These are phyloP conservation scores for Nasturtium officinale DNA, from an alignment of 345 rosid genomes.

Conservation along the genomic window DNA sequence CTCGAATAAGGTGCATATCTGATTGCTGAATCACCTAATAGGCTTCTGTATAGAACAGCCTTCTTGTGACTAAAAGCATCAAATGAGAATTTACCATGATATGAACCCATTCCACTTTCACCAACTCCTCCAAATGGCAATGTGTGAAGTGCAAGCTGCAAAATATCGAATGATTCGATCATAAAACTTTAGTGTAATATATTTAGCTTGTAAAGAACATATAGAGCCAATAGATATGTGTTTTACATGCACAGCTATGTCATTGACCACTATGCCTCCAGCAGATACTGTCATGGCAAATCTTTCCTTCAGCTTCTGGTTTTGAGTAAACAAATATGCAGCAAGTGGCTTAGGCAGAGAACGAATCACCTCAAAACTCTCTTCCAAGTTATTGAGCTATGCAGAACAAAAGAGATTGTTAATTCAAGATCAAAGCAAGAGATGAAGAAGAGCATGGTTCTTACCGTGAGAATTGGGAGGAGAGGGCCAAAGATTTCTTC, in stretches of 20 bases:
- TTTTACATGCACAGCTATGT: conserved; percentile 78
- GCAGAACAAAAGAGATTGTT: conserved; percentile 11
- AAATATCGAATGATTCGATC: not conserved
- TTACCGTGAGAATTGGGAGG: conserved; percentile 81
- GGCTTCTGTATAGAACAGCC: conserved; percentile 73
- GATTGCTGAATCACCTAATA: conserved; percentile 58
- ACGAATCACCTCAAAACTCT: conserved; percentile 68
- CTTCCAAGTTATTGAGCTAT: conserved; percentile 83
- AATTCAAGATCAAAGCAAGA: not conserved
- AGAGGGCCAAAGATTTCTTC: conserved; percentile 98
- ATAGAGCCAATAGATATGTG: conserved; percentile 15
- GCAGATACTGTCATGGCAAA: conserved; percentile 75
- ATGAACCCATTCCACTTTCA: conserved; percentile 87
- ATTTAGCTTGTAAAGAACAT: not conserved
- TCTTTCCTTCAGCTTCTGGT: conserved; percentile 67
- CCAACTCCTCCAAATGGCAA: conserved; percentile 98
- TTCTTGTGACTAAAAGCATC: conserved; percentile 97
- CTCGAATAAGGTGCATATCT: conserved; percentile 86
- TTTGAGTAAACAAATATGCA: conserved; percentile 79
- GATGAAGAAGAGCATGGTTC: conserved; percentile 23
- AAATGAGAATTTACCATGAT: conserved; percentile 95
- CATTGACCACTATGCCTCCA: conserved; percentile 85
- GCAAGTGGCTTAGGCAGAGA: conserved; percentile 89
- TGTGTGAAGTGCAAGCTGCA: conserved; percentile 67
- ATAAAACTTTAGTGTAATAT: not conserved